Conservation (phyloP, 2,329 filamentous ascomycete genomes). For the Aspergillus candidus region DNA sequence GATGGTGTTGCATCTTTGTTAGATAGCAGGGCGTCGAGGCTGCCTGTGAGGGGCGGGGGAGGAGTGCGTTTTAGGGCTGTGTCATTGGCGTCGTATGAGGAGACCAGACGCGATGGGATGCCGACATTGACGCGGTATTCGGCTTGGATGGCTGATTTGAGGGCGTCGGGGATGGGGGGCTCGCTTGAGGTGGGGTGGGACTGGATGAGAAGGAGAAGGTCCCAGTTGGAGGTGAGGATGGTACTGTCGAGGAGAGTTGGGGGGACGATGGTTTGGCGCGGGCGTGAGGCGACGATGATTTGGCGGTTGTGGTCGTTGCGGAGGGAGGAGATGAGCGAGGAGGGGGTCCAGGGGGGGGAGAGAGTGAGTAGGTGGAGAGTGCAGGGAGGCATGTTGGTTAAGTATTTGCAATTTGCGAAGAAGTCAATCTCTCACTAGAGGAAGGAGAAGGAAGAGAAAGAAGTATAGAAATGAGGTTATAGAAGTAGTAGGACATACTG, state of each 20-base stretch:
- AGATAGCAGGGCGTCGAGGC: slow-evolving; percentile 22
- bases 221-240: slow-evolving; percentile 28
- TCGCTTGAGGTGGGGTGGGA: slow-evolving; percentile 1
- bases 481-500: no score
- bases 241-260: slow-evolving; percentile 27
- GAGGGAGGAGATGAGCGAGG: slow-evolving; percentile 24
- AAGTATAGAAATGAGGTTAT: no score
- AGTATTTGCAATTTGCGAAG: no score
- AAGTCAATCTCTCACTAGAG: no score
- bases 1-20: background rate
- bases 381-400: slow-evolving; percentile 26
- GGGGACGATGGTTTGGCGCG: slow-evolving; percentile 31
- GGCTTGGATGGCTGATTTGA: slow-evolving; percentile 14
- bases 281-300: slow-evolving; percentile 31
- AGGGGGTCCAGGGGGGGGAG: slow-evolving; percentile 14
- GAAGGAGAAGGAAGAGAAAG: no score
- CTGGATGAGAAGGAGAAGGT: slow-evolving; percentile 32
- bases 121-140: slow-evolving; percentile 32
- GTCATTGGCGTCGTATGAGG: slow-evolving; percentile 21
- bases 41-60: slow-evolving; percentile 19
- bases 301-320: slow-evolving; percentile 17
- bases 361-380: slow-evolving; percentile 33
- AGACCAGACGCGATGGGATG: slow-evolving; percentile 32
- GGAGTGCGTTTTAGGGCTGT: slow-evolving; percentile 14
- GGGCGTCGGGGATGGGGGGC: slow-evolving; percentile 15